These are phyloP conservation scores for Sutorius australiensis DNA, from an alignment of 768 basidiomycete species.

Conservation along the genomic window DNA sequence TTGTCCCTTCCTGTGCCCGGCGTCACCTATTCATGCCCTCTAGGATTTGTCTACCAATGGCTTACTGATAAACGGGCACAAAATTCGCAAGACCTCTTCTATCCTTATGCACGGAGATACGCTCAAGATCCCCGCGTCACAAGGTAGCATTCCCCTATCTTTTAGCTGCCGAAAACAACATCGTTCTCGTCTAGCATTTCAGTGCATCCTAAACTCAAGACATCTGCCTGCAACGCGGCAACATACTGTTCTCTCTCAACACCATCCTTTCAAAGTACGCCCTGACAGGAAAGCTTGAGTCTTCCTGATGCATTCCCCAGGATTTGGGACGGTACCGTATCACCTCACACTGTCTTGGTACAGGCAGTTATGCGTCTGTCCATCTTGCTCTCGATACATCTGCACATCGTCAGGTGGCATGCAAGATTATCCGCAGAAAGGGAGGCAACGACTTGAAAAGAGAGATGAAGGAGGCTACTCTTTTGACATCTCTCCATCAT, in stretches of 20 bases:
- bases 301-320: conserved; percentile 32
- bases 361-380: conserved; percentile 79
- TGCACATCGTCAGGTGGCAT: conserved; percentile 71
- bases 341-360: conserved; percentile 77
- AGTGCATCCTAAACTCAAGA: conserved; percentile 57
- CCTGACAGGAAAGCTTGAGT: not conserved
- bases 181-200: conserved; percentile 47
- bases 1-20: not conserved
- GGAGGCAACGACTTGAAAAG: conserved; percentile 37
- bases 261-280: conserved; percentile 51
- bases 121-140: conserved; percentile 63
- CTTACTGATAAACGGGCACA: conserved; percentile 63
- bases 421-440: conserved; percentile 73
- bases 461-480: conserved; percentile 77
- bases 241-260: conserved; percentile 57
- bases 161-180: not conserved
- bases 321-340: conserved; percentile 63
- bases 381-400: conserved; percentile 68
- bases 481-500: conserved; percentile 68
- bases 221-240: conserved; percentile 48
- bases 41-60: conserved; percentile 81
- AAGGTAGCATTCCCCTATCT: conserved; percentile 38
- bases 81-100: conserved; percentile 60
- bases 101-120: conserved; percentile 77
- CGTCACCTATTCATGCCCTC: not conserved